phyloP scores from a whole-genome alignment of 2,329 filamentous ascomycete species.

The Arthrobotrys musiformis region DNA sequence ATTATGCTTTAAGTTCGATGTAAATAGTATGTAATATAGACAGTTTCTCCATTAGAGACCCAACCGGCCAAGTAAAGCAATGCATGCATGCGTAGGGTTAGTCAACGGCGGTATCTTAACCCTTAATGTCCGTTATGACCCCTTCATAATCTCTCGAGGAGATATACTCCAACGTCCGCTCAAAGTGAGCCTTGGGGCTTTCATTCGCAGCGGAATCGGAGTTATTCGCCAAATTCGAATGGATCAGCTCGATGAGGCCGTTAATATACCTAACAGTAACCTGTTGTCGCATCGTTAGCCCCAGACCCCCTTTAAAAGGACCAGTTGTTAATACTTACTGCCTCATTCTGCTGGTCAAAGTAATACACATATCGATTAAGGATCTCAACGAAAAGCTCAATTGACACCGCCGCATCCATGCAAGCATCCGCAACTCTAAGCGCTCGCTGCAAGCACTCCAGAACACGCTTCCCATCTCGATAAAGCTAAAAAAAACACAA shows the following conservation, averaged over 20 bases:
- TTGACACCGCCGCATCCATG: conserved; percentile 84
- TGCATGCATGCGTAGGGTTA: not conserved
- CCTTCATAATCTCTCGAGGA: conserved; percentile 91
- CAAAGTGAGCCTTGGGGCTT: conserved; percentile 90
- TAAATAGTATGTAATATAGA: conserved; percentile 56
- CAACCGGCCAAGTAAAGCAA: conserved; percentile 3
- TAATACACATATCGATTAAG: conserved; percentile 99
- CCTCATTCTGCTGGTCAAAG: conserved; percentile 98
- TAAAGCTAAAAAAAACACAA: conserved; percentile 73
- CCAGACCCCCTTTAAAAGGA: not conserved
- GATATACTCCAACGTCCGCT: conserved; percentile 94
- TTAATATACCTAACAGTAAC: conserved; percentile 98
- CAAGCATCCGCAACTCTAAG: conserved; percentile 96
- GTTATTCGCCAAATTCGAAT: conserved; percentile 91
- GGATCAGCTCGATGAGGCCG: conserved; percentile 95
- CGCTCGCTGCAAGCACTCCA: conserved; percentile 94
- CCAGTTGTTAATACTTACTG: conserved; percentile 67
- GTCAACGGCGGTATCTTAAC: conserved; percentile 21
- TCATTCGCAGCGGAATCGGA: conserved; percentile 84
- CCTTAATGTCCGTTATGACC: conserved; percentile 76
- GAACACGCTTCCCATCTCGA: conserved; percentile 94
- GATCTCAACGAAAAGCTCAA: conserved; percentile 98
- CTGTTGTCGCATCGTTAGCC: conserved; percentile 61
- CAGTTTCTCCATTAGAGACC: conserved; percentile 31
- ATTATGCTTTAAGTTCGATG: conserved; percentile 45